Base-by-base conservation (phyloP, 805 yeast species). In the Kockiozyma suomiensis region DNA sequence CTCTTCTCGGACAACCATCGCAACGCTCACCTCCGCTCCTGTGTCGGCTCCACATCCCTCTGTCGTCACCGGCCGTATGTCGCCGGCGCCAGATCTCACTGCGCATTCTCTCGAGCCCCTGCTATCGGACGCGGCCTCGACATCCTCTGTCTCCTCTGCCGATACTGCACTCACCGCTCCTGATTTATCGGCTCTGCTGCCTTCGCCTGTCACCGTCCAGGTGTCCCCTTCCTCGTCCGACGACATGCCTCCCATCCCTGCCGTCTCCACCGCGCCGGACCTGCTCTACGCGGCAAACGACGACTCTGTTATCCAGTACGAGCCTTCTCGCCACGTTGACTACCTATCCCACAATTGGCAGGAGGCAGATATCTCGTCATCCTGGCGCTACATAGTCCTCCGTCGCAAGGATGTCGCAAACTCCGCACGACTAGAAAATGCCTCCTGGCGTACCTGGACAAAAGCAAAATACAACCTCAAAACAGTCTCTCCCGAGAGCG, bases 281-380 rank as follows among this genome's bases (percentile, higher is more conserved):
- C 41, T 52, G 35, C 35, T 60, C 30, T 60, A 56, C 46, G 53
- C 61, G 30, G 66, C 65, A 15, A 62, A 62, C 56, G 97, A 92
- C 74, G 97, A 92, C 74, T 83, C 84, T 33, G 96, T 87, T 70
- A 78, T 92, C 38, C 82, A 82, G 54, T 82, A 84, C 66, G 94
- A 88, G 69, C 97, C 98, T 3, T 82, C 88, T 52, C 82, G 86
- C 56, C 97, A 92, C 71, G 99, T 94, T 7, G 99, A 94, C 76
- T 94, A 94, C 74, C 79, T 94, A 53, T 88, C 97, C 3, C 97
- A 94, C 72, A 81, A 94, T 72, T 94, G 99, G 99, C 90, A 90
- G 68, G 98, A 92, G 66, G 77, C 85, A 4, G 99, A 94, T 72
- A 89, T 94, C 32, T 89, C 96, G 12, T 89, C 89, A 64, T 90